Base-by-base conservation (phyloP, 192 early-diverging fungal genomes). In the Chytriomyces sp. region DNA sequence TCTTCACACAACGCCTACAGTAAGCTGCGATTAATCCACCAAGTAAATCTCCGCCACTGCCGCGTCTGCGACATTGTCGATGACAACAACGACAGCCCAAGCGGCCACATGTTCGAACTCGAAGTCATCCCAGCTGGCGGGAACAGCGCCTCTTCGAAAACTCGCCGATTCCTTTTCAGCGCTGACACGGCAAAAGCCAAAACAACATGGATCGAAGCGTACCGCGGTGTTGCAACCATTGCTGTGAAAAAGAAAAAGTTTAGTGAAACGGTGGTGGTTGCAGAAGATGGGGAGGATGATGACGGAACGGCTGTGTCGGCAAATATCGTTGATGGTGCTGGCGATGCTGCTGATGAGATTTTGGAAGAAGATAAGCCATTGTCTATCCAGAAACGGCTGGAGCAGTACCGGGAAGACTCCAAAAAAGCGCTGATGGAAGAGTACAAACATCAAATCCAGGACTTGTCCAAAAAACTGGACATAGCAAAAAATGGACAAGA, bases 11-110 rank as follows among this genome's bases (percentile, higher is more conserved):
- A 57, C 53, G 53, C 2, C 20, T 5, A 1, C 53, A 57, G 82
- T 68, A 89, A 89, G 61, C 68, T 77, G 20, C 87, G 85, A 49
- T 71, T 86, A 5, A 71, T 89, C 59, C 84, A 86, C 59, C 82
- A 85, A 65, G 79, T 77, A 7, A 44, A 69, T 7, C 69, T 89
- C 23, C 80, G 81, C 26, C 79, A 86, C 49, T 82, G 81, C 48
- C 59, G 80, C 26, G 77, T 89, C 23, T 74, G 79, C 64, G 87
- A 89, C 79, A 81, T 89, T 62, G 45, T 71, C 6, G 85, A 86
- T 10, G 75, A 80, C 50, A 50, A 68, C 20, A 64, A 73, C 60
- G 20, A 66, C 6, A 45, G 11, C 16, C 10, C n/a, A 68, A 61
- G 46, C 5, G 62, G 67, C 5, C 13, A 46, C 35, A 64, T 84